Conservation (phyloP, 164 flowering plant species). For the Stephania yunnanensis region DNA sequence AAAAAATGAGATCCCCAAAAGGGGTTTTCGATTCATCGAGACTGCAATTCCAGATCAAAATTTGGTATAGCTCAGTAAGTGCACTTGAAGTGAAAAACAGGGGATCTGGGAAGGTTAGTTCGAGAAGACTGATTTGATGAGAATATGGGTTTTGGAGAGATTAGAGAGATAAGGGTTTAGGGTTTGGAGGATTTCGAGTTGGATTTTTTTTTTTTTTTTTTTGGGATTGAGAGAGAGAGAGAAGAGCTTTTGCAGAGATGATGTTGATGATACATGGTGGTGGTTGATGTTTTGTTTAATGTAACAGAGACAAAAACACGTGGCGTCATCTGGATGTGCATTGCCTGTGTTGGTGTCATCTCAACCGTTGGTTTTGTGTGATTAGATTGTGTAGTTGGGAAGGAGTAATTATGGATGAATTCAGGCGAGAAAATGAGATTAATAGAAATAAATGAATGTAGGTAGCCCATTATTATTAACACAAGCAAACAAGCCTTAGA, state of each 20-base stretch:
- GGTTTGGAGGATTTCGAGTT: neutral
- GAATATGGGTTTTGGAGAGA: neutral
- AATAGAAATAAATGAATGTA: too few relatives aligned
- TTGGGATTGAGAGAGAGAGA: neutral
- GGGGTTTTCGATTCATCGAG: neutral
- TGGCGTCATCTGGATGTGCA: neutral
- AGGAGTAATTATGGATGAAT: too few relatives aligned
- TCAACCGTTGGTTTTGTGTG: neutral
- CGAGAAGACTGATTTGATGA: neutral
- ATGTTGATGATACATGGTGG: neutral
- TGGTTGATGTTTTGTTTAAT: neutral
- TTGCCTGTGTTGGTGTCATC: neutral
- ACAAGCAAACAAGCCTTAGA: too few relatives aligned
- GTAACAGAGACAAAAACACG: neutral
- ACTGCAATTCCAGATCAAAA: neutral
- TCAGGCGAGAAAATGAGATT: too few relatives aligned
- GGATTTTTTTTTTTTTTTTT: neutral
- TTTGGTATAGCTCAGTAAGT: neutral
- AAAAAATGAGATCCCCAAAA: neutral
- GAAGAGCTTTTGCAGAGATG: neutral
- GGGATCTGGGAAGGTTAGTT: neutral
- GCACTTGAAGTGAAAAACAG: neutral
- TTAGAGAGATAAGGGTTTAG: neutral
- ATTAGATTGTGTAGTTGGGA: neutral
- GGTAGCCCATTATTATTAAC: too few relatives aligned